Base-by-base conservation (phyloP, 192 early-diverging fungal species). In the Globomyces pollinis-pini region DNA sequence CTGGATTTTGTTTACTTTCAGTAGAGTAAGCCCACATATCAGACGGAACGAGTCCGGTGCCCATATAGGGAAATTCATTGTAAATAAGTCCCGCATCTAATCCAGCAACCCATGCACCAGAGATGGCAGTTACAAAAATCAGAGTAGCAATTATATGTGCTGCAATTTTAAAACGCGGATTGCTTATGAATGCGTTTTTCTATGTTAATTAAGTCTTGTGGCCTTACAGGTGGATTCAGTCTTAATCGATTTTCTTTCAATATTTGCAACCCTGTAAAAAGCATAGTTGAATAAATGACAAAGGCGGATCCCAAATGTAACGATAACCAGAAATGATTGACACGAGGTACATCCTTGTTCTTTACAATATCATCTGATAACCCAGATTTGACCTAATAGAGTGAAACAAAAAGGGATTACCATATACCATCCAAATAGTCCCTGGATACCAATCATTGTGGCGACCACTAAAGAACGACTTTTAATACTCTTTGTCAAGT, bases 31-130 rank as follows among this genome's bases (percentile, higher is more conserved):
- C 73, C 75, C 73, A 75, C 70, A 75, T 75, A 62, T 77, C 72
- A 1, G 69, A 74, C 31, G 93, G 95, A 15, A 91, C 69, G n/a
- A 92, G 58, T 7, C 85, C 79, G 28, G 76, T 74, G 45, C 92
- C 96, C 96, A 98, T 98, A 44, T 77, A 75, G 1, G 96, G 96
- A 66, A 91, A 98, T 76, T 94, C 91, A 74, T 98, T 93, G 77
- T 96, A 98, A 45, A 96, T 81, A 24, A 98, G 72, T 7, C 96
- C 95, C 31, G 95, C 95, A 65, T 98, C 95, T 23, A 98, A 74
- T 15, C 95, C 95, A 38, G 95, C 95, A 7, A 98, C 95, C 68
- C 95, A 86, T 21, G 88, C 95, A 50, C 93, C 70, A 2, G 91
- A 91, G 53, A 98, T 70, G 16, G 88, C 87, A 12, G 95, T 96